Evolutionary conservation across 768 basidiomycete species (phyloP).

Genomic region (Xanthoconium purpureum): DNA sequence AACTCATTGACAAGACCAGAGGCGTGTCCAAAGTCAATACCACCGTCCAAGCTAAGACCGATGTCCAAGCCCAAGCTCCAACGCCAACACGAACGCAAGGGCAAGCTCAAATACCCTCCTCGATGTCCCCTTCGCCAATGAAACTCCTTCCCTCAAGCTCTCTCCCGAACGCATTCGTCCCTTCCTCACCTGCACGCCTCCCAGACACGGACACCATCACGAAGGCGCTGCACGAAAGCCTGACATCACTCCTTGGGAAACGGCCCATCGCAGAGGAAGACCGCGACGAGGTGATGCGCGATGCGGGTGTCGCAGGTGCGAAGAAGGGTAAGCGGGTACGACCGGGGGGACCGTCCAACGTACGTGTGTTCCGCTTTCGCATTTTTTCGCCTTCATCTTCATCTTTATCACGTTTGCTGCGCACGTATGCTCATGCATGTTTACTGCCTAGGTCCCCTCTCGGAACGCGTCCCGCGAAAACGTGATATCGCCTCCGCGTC

Average conservation of each 20-base stretch:
- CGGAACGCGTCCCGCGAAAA: constrained; percentile 38
- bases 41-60: too few relatives aligned
- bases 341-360: constrained; percentile 37
- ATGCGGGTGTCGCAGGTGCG: constrained; percentile 1
- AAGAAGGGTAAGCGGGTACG: constrained; percentile 37
- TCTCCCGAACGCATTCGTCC: constrained; percentile 9
- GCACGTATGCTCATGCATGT: neutral
- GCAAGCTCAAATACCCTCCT: constrained; percentile 52
- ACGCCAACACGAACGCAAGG: constrained; percentile 24
- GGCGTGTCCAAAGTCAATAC: too few relatives aligned
- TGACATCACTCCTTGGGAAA: constrained; percentile 69
- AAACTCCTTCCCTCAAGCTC: constrained; percentile 35
- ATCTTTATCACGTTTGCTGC: neutral
- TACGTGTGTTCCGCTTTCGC: constrained; percentile 12
- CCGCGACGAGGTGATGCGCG: constrained; percentile 12
- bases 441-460: constrained; percentile 22
- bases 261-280: constrained; percentile 47
- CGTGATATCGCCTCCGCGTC: constrained; percentile 9
- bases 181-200: constrained; percentile 33
- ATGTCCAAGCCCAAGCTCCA: neutral
- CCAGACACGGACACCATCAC: constrained; percentile 45
- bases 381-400: too few relatives aligned
- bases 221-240: constrained; percentile 65
- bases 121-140: constrained; percentile 52
- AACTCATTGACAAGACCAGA: neutral